A percentile compares a stretch with the other conserved stretches of the same genome.
phyloP scores from a whole-genome alignment of 805 yeast genomes.

The Wickerhamiella azymoides region DNA sequence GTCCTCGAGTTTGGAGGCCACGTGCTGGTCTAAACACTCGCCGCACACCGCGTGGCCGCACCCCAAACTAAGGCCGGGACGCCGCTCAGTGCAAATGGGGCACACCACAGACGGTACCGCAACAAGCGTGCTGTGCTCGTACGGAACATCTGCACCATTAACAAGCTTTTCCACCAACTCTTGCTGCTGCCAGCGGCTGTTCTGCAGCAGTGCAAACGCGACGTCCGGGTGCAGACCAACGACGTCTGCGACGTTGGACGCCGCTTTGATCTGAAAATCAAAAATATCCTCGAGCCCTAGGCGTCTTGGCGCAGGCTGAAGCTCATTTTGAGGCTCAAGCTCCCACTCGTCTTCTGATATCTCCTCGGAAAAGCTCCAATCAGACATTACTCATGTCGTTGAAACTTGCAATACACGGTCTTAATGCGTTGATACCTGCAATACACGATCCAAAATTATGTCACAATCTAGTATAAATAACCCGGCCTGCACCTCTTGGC shows the following conservation, averaged over 20 bases:
- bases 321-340: not conserved
- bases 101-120: not conserved
- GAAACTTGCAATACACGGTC: constrained; percentile 1
- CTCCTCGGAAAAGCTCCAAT: not conserved
- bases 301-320: not conserved
- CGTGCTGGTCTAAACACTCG: constrained; percentile 52
- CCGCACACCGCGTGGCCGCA: constrained; percentile 66
- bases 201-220: not conserved
- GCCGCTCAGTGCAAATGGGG: constrained; percentile 3
- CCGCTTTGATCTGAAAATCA: not conserved
- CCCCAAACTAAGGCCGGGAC: constrained; percentile 25
- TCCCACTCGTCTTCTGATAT: not conserved
- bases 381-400: constrained; percentile 5
- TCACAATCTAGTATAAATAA: not conserved
- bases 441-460: not conserved
- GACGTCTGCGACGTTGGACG: not conserved
- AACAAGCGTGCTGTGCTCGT: not conserved
- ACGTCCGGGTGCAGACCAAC: not conserved
- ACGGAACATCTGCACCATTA: not conserved
- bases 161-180: not conserved
- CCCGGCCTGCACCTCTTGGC: no score
- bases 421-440: constrained; percentile 3
- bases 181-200: not conserved
- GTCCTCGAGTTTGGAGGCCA: constrained; percentile 30
- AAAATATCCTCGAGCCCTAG: not conserved